Conservation (phyloP, 169 alveolate genomes). For the Eimeria acervulina region DNA sequence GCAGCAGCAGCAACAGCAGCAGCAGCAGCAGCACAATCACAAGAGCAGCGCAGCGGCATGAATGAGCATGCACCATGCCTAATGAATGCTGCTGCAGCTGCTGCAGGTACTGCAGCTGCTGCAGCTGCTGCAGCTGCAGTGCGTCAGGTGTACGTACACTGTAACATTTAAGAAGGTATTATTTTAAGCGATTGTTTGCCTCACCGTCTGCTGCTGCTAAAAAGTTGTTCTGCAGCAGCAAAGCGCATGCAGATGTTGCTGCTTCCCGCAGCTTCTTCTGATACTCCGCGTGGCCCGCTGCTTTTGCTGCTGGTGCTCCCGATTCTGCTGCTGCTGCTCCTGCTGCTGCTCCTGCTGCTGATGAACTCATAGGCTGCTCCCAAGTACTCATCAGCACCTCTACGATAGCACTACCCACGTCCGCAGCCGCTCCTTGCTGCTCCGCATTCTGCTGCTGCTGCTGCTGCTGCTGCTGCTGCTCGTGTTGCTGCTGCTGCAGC, state of each 20-base stretch:
- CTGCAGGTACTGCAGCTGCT: no score
- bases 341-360: slow-evolving; percentile 6
- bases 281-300: slow-evolving; percentile 9
- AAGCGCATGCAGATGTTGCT: slow-evolving; percentile 13
- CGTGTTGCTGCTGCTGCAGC: no score
- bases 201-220: background rate
- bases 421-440: background rate
- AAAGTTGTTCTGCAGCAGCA: slow-evolving; percentile 54
- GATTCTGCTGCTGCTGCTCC: slow-evolving; percentile 23
- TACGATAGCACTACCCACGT: background rate
- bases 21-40: background rate
- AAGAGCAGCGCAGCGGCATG: background rate
- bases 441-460: background rate
- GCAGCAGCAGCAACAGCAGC: background rate
- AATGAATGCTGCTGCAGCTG: no score
- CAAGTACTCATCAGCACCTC: background rate
- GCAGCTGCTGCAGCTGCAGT: no score
- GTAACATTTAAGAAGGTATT: no score
- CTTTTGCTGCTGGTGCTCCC: background rate
- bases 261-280: slow-evolving; percentile 25
- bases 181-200: background rate
- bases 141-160: no score
- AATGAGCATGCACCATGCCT: background rate
- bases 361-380: background rate
- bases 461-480: background rate